These are phyloP conservation scores for Fusarium xyrophilum DNA, from an alignment of 2,329 filamentous ascomycete species.

Conservation along the genomic window DNA sequence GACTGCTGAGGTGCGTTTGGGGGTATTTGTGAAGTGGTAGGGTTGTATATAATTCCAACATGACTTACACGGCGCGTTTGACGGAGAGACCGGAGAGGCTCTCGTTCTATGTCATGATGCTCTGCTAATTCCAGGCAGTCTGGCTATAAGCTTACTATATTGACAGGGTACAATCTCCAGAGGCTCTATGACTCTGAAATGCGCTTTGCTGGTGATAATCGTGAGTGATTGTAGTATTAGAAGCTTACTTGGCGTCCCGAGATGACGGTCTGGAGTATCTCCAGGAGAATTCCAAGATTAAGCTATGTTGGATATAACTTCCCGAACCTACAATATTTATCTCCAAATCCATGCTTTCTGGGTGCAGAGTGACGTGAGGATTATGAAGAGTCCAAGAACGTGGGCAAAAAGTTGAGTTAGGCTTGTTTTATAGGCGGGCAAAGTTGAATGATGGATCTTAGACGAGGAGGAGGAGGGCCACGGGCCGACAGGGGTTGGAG, in stretches of 20 bases:
- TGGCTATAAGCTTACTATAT: background rate
- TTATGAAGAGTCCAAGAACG: constrained; percentile 72
- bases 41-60: background rate
- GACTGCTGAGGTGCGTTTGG: background rate
- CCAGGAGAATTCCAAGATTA: constrained; percentile 2
- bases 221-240: constrained; percentile 11
- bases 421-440: constrained; percentile 45
- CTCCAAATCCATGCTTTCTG: constrained; percentile 1
- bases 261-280: constrained; percentile 25
- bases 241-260: constrained; percentile 21
- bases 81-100: background rate
- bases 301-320: constrained; percentile 20
- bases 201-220: background rate
- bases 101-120: constrained; percentile 27
- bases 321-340: background rate
- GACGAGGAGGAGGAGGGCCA: constrained; percentile 32
- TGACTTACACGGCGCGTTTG: constrained; percentile 22
- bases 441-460: constrained; percentile 44
- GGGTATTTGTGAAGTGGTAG: background rate
- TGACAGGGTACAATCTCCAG: background rate
- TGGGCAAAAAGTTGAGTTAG: constrained; percentile 45
- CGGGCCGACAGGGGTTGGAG: constrained; percentile 28
- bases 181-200: background rate
- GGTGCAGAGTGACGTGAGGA: constrained; percentile 55
- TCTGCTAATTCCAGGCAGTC: background rate